These are phyloP conservation scores for Cyclotella atomus DNA, from an alignment of 108 stramenopile genomes.

Conservation along the genomic window DNA sequence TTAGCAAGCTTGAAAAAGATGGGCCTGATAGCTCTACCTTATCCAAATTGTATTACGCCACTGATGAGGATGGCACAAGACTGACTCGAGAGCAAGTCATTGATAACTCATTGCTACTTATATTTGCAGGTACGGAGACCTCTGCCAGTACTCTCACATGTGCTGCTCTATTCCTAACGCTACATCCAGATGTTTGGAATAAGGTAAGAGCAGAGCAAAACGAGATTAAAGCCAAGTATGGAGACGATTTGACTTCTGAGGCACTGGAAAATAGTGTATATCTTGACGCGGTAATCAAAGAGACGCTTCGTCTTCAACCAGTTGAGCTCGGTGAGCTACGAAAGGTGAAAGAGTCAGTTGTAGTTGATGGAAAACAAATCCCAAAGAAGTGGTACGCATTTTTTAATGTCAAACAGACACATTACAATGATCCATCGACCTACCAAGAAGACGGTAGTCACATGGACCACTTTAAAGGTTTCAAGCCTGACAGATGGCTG, in stretches of 20 bases:
- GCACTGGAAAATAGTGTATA: slow-evolving; percentile 36
- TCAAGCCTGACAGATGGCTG: slow-evolving; percentile 48
- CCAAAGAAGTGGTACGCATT: slow-evolving; percentile 37
- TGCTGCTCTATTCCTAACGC: slow-evolving; percentile 36
- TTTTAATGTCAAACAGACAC: slow-evolving; percentile 41
- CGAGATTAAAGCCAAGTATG: slow-evolving; percentile 20
- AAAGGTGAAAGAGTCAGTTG: slow-evolving; percentile 17
- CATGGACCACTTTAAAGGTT: slow-evolving; percentile 46
- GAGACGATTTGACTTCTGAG: slow-evolving; percentile 17
- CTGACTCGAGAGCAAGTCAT: slow-evolving; percentile 43
- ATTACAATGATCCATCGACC: slow-evolving; percentile 40
- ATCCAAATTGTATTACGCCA: slow-evolving; percentile 45
- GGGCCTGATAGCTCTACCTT: slow-evolving; percentile 52
- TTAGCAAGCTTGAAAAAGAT: slow-evolving; percentile 29
- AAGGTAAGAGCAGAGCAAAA: slow-evolving; percentile 47
- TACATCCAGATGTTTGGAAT: slow-evolving; percentile 43
- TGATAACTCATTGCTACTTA: slow-evolving; percentile 48
- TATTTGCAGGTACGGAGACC: slow-evolving; percentile 55
- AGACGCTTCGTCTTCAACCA: slow-evolving; percentile 49
- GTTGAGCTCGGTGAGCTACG: slow-evolving; percentile 20
- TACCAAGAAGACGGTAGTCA: slow-evolving; percentile 29
- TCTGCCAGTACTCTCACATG: slow-evolving; percentile 49
- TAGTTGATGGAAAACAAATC: slow-evolving; percentile 51
- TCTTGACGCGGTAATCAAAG: slow-evolving; percentile 51
- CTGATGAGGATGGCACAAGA: slow-evolving; percentile 32